phyloP scores from a whole-genome alignment of 768 basidiomycete genomes.

The Pilatotrama ljubarskyi region DNA sequence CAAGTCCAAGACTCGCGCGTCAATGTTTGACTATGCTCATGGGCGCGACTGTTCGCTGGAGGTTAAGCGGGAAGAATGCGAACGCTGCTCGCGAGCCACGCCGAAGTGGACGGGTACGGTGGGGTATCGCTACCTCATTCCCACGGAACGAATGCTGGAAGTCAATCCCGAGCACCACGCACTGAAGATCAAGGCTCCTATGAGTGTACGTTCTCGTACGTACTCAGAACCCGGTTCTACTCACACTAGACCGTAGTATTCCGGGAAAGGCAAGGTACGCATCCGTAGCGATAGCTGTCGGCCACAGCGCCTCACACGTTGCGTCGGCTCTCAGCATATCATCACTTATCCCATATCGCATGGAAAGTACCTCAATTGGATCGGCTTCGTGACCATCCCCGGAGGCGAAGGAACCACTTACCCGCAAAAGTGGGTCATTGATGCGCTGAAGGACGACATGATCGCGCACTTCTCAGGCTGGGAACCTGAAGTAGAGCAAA shows the following conservation, averaged over 20 bases:
- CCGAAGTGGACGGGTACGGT: slow-evolving; percentile 31
- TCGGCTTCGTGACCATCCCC: slow-evolving; percentile 26
- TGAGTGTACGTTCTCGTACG: slow-evolving; percentile 8
- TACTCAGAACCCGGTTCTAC: not conserved
- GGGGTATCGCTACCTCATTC: slow-evolving; percentile 30
- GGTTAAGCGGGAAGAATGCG: slow-evolving; percentile 5
- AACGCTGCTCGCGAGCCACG: slow-evolving; percentile 14
- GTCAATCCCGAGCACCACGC: slow-evolving; percentile 21
- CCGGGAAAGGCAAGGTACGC: slow-evolving; percentile 24
- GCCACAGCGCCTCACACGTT: not conserved
- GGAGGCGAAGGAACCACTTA: slow-evolving; percentile 25
- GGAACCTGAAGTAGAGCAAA: slow-evolving; percentile 29
- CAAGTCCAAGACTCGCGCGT: slow-evolving; percentile 26
- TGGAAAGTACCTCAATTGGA: slow-evolving; percentile 27
- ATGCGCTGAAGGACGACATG: slow-evolving; percentile 25
- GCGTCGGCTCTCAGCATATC: slow-evolving; percentile 22
- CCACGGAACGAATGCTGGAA: slow-evolving; percentile 22
- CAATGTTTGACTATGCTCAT: slow-evolving; percentile 24
- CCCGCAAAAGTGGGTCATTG: slow-evolving; percentile 27
- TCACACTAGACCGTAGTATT: slow-evolving; percentile 11
- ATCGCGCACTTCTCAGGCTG: slow-evolving; percentile 23
- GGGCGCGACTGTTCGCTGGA: slow-evolving; percentile 8
- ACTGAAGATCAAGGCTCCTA: slow-evolving; percentile 5
- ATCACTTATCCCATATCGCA: slow-evolving; percentile 31
- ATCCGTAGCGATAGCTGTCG: not conserved